Evolutionary conservation across 129 eudicot species (phyloP), one percentile per base, ranked within the genome.

Genomic region (Dittrichia graveolens): DNA sequence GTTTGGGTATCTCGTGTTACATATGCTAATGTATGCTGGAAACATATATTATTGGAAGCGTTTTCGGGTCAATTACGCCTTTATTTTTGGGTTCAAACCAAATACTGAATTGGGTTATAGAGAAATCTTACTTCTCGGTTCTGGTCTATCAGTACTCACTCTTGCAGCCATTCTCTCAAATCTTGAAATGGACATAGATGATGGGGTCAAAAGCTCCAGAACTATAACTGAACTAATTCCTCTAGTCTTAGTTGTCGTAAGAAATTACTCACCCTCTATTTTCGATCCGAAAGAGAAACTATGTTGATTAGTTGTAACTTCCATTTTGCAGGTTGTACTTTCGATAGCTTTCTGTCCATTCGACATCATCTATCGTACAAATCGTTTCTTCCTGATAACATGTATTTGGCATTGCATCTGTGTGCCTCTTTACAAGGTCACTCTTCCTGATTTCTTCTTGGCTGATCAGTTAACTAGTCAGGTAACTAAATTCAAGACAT

Each of bases 381-480:
- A 70, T 74, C 87, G 95, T 5, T 83, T 87, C 83, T 81, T 87
- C 61, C 75, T 90, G 19, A 75, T 90, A 61, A 60, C 48, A 4
- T 76, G 81, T 18, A 54, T 84, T 12, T 83, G 88, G 91, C 95
- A 45, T 65, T 87, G 91, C 71, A 46, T 90, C 53, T 85, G 84
- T 48, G 89, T 84, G 58, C 94, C 96, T 76, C 81, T 90, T 13
- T 90, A 81, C 64, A 90, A 85, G 87, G 96, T 89, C 64, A 86
- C 87, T 8, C 82, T 89, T 13, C 78, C 92, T 24, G 89, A 89
- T 78, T 84, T 84, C 71, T 80, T 89, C 81, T 68, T 89, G 79
- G 96, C 87, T 12, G 92, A 89, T 79, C 96, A 89, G 71, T 54
- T 89, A 35, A 89, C 92, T 8, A 89, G 96, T 72, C 96, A 89